phyloP scores from a whole-genome alignment of 1,284 basidiomycete genomes.

The Omphalotus olearius region DNA sequence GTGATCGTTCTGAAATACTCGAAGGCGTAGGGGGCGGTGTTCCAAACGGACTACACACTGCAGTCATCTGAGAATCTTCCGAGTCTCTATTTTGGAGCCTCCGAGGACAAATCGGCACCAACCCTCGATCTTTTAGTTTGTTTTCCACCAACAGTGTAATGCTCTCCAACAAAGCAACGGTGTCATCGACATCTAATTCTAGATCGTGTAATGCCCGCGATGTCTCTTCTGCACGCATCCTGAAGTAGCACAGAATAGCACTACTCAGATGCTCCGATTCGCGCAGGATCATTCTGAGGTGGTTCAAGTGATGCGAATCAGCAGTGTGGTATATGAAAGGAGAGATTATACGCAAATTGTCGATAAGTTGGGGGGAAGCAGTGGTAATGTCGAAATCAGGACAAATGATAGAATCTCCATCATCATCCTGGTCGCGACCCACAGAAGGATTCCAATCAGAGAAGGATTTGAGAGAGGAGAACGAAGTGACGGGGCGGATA shows the following conservation, averaged over 20 bases:
- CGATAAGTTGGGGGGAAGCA: conserved; percentile 46
- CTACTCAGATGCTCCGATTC: conserved; percentile 42
- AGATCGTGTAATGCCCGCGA: conserved; percentile 43
- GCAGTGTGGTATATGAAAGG: conserved; percentile 31
- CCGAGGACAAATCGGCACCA: conserved; percentile 27
- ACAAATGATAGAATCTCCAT: conserved; percentile 10
- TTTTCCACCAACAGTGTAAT: conserved; percentile 41
- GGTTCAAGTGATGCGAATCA: conserved; percentile 32
- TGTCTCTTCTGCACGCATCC: conserved; percentile 46
- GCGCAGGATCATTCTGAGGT: conserved; percentile 40
- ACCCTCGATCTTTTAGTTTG: conserved; percentile 31
- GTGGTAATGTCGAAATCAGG: conserved; percentile 39
- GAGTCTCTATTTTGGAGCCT: conserved; percentile 40
- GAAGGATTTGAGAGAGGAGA: conserved; percentile 39
- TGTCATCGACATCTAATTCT: conserved; percentile 36
- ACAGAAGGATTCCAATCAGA: conserved; percentile 25
- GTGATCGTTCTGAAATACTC: conserved; percentile 1
- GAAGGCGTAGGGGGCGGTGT: conserved; percentile 16
- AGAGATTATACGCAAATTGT: conserved; percentile 48
- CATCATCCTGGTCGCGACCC: conserved; percentile 15
- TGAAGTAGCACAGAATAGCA: conserved; percentile 43
- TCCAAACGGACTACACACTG: conserved; percentile 20
- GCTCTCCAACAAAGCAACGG: conserved; percentile 33
- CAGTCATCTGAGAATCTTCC: conserved; percentile 52
- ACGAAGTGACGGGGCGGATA: conserved; percentile 43